These are phyloP conservation scores for Calonectria honghensis DNA, from an alignment of 2,329 filamentous ascomycete genomes.

Conservation along the genomic window DNA sequence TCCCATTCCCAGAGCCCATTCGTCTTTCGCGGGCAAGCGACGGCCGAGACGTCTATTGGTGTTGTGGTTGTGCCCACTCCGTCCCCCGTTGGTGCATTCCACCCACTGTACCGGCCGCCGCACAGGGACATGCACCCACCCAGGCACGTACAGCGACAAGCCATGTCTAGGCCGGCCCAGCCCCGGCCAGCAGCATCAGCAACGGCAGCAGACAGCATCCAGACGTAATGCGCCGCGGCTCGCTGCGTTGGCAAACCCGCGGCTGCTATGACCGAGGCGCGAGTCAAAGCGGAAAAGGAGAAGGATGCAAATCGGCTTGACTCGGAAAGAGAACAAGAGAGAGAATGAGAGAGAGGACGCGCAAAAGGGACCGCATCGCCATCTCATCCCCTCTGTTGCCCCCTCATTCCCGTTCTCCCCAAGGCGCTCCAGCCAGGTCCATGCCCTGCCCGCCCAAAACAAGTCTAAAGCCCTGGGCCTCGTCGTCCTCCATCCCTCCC, in stretches of 20 bases:
- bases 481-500: constrained; percentile 31
- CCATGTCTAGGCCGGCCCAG: constrained; percentile 22
- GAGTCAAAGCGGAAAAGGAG: constrained; percentile 30
- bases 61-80: constrained; percentile 38
- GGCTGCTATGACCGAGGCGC: constrained; percentile 34
- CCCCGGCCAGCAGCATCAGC: constrained; percentile 23
- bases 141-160: constrained; percentile 18
- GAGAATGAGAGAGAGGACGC: constrained; percentile 31
- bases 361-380: constrained; percentile 13
- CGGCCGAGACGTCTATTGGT: constrained; percentile 31
- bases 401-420: constrained; percentile 26
- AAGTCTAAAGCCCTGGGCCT: constrained; percentile 42
- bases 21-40: constrained; percentile 34
- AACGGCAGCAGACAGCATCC: constrained; percentile 14
- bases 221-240: constrained; percentile 24
- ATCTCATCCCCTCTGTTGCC: constrained; percentile 19
- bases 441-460: constrained; percentile 39
- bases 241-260: constrained; percentile 43
- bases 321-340: constrained; percentile 18
- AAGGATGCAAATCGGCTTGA: constrained; percentile 31
- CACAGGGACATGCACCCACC: constrained; percentile 23
- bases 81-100: constrained; percentile 35
- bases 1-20: constrained; percentile 35
- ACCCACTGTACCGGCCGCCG: constrained; percentile 19
- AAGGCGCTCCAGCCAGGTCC: constrained; percentile 22